A percentile compares a stretch with the other conserved stretches of the same genome.
Evolutionary conservation across 2,329 filamentous ascomycete species (phyloP).

Genomic region (Phyllosticta citrichinensis): DNA sequence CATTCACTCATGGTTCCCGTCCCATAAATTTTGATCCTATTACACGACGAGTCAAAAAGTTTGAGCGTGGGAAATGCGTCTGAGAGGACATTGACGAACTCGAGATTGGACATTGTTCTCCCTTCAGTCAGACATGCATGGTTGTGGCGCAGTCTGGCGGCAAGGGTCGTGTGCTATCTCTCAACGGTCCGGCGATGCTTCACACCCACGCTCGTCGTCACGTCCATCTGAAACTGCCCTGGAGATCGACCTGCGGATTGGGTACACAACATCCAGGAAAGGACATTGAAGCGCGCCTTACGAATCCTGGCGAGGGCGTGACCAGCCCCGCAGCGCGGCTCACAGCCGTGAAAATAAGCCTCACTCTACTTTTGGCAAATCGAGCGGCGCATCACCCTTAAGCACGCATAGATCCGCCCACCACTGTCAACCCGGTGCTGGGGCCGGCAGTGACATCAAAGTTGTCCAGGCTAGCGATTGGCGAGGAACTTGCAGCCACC

Average conservation of each 20-base stretch:
- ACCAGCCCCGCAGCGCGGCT: not conserved
- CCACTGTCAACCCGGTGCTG: not conserved
- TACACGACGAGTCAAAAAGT: not conserved
- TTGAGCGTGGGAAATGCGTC: not conserved
- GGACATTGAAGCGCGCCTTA: not conserved
- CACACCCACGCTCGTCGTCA: not conserved
- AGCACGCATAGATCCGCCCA: not conserved
- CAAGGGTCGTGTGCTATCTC: not conserved
- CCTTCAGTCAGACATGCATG: not conserved
- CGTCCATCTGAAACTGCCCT: not conserved
- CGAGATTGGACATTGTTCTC: not conserved
- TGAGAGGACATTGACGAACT: not conserved
- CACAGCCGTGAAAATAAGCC: not conserved
- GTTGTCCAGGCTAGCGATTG: not conserved
- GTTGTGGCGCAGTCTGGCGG: not conserved
- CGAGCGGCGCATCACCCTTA: not conserved
- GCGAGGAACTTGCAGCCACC: not conserved
- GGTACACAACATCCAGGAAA: not conserved
- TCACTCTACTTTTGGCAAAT: not conserved
- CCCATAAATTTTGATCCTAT: too few species aligned
- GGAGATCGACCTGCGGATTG: not conserved
- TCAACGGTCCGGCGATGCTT: not conserved
- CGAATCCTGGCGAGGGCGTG: not conserved
- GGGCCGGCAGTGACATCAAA: not conserved
- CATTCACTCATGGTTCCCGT: too few species aligned